Conservation (phyloP, 176 grass and related monocot genomes). For the Puya raimondii region DNA sequence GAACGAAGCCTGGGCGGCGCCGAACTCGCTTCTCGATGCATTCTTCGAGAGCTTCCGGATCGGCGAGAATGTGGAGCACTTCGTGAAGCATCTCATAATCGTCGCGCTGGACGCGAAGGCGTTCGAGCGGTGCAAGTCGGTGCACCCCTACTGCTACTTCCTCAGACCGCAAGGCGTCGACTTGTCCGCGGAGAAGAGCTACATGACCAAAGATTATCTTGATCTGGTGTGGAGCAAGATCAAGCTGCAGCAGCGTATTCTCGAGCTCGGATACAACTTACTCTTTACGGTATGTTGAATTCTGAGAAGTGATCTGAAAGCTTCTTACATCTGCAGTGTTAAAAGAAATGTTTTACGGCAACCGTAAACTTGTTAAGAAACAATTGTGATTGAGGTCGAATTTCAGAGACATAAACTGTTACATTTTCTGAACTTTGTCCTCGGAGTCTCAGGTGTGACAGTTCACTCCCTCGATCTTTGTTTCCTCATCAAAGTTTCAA, state of each 20-base stretch:
- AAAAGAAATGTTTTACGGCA: background rate
- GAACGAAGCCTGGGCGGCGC: conserved; percentile 51
- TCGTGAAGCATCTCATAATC: conserved; percentile 42
- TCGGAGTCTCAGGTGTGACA: too few relatives aligned
- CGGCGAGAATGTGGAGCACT: conserved; percentile 36
- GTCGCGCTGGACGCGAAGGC: conserved; percentile 44
- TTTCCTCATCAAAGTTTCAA: too few relatives aligned
- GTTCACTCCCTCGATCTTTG: too few relatives aligned
- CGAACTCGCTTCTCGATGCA: conserved; percentile 48
- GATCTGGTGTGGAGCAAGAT: conserved; percentile 58
- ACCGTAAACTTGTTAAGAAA: background rate
- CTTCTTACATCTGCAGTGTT: background rate
- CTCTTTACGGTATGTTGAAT: conserved; percentile 51
- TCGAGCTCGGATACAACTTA: conserved; percentile 63
- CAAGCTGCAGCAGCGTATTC: conserved; percentile 39
- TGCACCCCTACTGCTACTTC: conserved; percentile 62
- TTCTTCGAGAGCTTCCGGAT: conserved; percentile 64
- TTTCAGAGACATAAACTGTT: too few relatives aligned
- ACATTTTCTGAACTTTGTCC: too few relatives aligned
- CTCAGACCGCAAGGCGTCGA: conserved; percentile 22
- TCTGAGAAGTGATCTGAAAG: background rate
- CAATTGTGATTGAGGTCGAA: too few relatives aligned
- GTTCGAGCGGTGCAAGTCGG: conserved; percentile 27
- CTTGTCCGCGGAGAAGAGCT: conserved; percentile 16
- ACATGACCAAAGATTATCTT: conserved; percentile 52